Conservation (phyloP, 176 grass and related monocot genomes). For the Pharus latifolius region DNA sequence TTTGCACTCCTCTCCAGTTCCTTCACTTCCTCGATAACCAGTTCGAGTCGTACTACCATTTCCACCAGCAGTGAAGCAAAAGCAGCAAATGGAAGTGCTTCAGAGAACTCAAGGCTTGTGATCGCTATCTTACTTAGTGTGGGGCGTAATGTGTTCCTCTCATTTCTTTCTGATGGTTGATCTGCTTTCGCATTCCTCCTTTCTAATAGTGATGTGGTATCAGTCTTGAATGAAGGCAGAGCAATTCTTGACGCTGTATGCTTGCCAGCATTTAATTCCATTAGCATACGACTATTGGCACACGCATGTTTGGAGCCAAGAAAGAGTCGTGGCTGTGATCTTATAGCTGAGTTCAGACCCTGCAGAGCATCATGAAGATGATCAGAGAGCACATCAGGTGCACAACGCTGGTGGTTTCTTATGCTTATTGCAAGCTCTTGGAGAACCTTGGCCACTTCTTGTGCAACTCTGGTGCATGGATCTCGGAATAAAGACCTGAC, state of each 20-base stretch:
- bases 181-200: slow-evolving; percentile 20
- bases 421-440: slow-evolving; percentile 60
- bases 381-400: slow-evolving; percentile 56
- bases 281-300: slow-evolving; percentile 16
- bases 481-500: slow-evolving; percentile 56
- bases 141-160: slow-evolving; percentile 34
- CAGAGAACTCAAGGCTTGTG: slow-evolving; percentile 76
- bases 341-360: slow-evolving; percentile 57
- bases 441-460: slow-evolving; percentile 76
- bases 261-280: slow-evolving; percentile 20
- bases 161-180: slow-evolving; percentile 6
- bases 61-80: slow-evolving; percentile 88
- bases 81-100: slow-evolving; percentile 84
- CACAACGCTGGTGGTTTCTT: slow-evolving; percentile 39
- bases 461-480: slow-evolving; percentile 64
- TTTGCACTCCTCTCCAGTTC: slow-evolving; percentile 56
- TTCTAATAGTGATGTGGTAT: slow-evolving; percentile 32
- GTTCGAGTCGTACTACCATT: slow-evolving; percentile 76
- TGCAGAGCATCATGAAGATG: slow-evolving; percentile 65
- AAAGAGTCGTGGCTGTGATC: slow-evolving; percentile 63
- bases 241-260: background rate
- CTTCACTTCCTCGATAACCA: slow-evolving; percentile 88
- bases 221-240: slow-evolving; percentile 59
- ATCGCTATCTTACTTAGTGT: slow-evolving; percentile 80
- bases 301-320: slow-evolving; percentile 40